phyloP scores from a whole-genome alignment of 352 stramenopile species.

The Pythium volutum region DNA sequence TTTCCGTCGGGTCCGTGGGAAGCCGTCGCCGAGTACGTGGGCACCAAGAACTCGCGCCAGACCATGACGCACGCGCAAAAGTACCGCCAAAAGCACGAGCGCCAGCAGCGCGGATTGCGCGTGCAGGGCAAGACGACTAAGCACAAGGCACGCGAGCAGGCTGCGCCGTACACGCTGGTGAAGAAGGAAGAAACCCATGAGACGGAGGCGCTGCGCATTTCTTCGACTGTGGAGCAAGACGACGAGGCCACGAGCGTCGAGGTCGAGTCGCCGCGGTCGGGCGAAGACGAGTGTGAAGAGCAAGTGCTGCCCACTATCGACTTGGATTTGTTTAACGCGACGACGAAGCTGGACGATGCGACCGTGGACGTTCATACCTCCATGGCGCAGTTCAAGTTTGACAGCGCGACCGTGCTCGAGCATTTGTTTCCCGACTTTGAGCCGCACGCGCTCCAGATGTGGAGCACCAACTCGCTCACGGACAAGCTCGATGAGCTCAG shows the following conservation, averaged over 20 bases:
- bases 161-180: conserved; percentile 1
- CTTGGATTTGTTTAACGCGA: conserved; percentile 15
- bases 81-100: conserved; percentile 42
- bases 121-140: conserved; percentile 12
- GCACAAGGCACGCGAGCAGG: conserved; percentile 3
- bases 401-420: conserved; percentile 11
- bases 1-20: conserved; percentile 33
- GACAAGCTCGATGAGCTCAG: conserved; percentile 24
- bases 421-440: conserved; percentile 27
- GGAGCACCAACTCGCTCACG: conserved; percentile 27
- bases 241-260: not conserved
- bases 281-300: conserved; percentile 22
- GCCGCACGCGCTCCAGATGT: conserved; percentile 18
- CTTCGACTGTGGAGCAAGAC: not conserved
- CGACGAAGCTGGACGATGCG: conserved; percentile 2
- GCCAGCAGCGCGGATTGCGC: conserved; percentile 32
- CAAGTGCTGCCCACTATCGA: conserved; percentile 13
- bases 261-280: conserved; percentile 20
- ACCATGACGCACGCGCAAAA: conserved; percentile 44
- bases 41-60: conserved; percentile 33
- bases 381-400: conserved; percentile 10
- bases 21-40: conserved; percentile 28
- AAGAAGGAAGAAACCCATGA: conserved; percentile 10
- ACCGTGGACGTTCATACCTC: not conserved
- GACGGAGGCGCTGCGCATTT: not conserved